phyloP scores from a whole-genome alignment of 345 rosid species.

The Salix koriyanagi region DNA sequence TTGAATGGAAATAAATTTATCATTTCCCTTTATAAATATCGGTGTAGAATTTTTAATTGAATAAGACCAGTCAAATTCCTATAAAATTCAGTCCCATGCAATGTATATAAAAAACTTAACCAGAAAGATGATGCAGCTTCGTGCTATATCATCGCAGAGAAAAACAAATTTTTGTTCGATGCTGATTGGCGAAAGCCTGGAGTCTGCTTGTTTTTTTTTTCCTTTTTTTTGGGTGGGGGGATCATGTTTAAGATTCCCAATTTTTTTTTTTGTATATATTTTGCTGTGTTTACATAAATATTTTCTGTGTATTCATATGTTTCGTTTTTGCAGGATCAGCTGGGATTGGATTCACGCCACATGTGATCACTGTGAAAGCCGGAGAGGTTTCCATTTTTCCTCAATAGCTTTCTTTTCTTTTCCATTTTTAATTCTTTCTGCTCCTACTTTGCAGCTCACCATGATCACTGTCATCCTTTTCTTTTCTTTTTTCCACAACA shows the following conservation, averaged over 20 bases:
- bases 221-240: too few relatives aligned
- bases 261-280: background rate
- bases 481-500: background rate
- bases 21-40: background rate
- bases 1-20: background rate
- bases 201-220: background rate
- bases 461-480: background rate
- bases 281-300: background rate
- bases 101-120: too few relatives aligned
- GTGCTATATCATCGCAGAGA: background rate
- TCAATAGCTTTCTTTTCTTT: background rate
- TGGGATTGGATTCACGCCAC: conserved; percentile 55
- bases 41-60: background rate
- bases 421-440: background rate
- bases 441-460: background rate
- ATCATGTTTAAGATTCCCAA: background rate
- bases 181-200: background rate
- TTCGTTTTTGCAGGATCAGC: conserved; percentile 41
- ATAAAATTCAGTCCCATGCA: too few relatives aligned
- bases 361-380: conserved; percentile 56
- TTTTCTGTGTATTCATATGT: conserved; percentile 1
- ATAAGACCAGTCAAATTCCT: too few relatives aligned
- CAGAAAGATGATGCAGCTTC: background rate
- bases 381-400: conserved; percentile 57
- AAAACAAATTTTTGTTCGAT: background rate